phyloP scores from a whole-genome alignment of 176 grass and related monocot genomes.

The Carex myosuroides region DNA sequence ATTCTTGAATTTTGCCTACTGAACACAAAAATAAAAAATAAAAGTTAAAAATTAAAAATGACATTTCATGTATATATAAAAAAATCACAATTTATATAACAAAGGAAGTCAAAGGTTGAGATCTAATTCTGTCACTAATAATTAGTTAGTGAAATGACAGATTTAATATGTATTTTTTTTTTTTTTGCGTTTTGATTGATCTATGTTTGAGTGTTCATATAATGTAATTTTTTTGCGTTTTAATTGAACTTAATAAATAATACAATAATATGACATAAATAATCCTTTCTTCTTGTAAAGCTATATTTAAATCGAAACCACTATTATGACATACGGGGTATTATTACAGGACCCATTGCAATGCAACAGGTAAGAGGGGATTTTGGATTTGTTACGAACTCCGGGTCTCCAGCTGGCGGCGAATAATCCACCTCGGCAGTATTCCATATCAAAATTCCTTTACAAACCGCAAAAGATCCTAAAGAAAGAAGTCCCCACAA shows the following conservation, averaged over 20 bases:
- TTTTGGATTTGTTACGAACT: slow-evolving; percentile 11
- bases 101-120: too few relatives aligned
- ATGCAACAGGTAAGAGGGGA: neutral
- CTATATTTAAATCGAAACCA: neutral
- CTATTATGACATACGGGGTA: neutral
- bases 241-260: neutral
- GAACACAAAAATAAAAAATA: neutral
- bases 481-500: slow-evolving; percentile 28
- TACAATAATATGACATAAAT: neutral
- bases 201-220: neutral
- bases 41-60: neutral
- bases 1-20: neutral
- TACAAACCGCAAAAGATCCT: slow-evolving; percentile 27
- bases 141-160: neutral
- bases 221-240: neutral
- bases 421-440: neutral
- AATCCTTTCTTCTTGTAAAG: neutral
- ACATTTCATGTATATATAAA: neutral
- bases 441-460: slow-evolving; percentile 30
- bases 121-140: neutral
- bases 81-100: neutral
- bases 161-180: neutral
- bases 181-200: neutral
- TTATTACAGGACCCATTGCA: neutral
- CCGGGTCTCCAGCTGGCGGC: neutral